Evolutionary conservation across 176 grass and related monocot genomes (phyloP), one percentile per base, ranked within the genome.

Genomic region (Rhipidocladum racemiflorum): DNA sequence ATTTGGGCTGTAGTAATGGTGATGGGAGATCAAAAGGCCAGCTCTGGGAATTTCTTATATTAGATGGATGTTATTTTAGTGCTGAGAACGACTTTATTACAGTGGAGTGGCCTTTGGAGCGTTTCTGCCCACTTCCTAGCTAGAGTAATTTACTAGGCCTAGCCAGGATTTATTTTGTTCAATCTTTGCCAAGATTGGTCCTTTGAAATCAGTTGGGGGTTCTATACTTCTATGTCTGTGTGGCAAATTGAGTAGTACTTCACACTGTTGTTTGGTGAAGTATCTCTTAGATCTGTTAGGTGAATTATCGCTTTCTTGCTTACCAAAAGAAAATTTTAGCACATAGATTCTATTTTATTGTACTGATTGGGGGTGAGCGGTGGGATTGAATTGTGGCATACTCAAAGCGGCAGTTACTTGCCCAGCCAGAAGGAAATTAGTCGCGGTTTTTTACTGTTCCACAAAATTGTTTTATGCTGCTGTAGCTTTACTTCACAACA

Each of bases 251-350:
- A 40, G 20, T 34, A 70, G 0, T 60, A 5, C 21, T 62, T 71
- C 30, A 38, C 23, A 4, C 0, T 63, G 45, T 35, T 64, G 84
- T 40, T 63, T 6, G 59, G 59, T 42, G 69, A 10, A 43, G 72
- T 12, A 9, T 40, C 23, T 46, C 63, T 51, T 57, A 23, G 45
- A 28, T 68, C 28, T 80, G 29, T 44, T 78, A 46, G 74, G 44
- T 83, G 44, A 65, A 78, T 1, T 40, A 45, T 65, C 45, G 4
- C 73, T 83, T 70, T 78, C 65, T 10, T 64, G 56, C 32, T 25
- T 66, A 12, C 29, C 24, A 61, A 60, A 42, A 59, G 10, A 21
- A 67, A 59, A 23, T 60, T 48, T 28, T 79, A 62, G 59, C 51
- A 28, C 61, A 20, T 56, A 9, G 67, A 28, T 70, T 20, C 5